A percentile compares a stretch with the other conserved stretches of the same genome.
Conservation (phyloP, 306 rosid species). For the Ceratonia siliqua region DNA sequence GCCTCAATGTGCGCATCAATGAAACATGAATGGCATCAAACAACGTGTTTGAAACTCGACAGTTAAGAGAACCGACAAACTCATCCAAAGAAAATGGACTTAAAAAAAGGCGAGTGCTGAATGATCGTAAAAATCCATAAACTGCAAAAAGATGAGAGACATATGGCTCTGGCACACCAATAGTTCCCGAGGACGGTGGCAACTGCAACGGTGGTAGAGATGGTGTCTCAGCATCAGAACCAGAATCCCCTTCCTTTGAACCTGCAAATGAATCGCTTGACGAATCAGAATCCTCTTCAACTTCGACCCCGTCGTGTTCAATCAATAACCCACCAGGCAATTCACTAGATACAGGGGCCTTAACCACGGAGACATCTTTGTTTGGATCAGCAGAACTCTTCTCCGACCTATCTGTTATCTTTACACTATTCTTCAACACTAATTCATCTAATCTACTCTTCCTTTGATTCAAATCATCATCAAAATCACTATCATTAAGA, state of each 20-base stretch:
- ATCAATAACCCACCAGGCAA: constrained; percentile 26
- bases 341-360: constrained; percentile 39
- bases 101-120: constrained; percentile 67
- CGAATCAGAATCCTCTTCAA: constrained; percentile 47
- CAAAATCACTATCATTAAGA: constrained; percentile 43
- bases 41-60: constrained; percentile 52
- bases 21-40: constrained; percentile 82
- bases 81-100: constrained; percentile 86
- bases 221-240: constrained; percentile 37
- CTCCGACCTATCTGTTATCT: background rate
- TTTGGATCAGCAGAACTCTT: constrained; percentile 23
- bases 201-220: constrained; percentile 51
- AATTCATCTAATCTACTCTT: constrained; percentile 53
- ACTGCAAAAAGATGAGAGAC: constrained; percentile 77
- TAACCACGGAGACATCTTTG: constrained; percentile 38
- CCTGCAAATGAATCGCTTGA: constrained; percentile 46
- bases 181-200: constrained; percentile 75
- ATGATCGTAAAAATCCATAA: constrained; percentile 80
- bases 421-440: constrained; percentile 26
- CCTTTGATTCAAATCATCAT: constrained; percentile 43
- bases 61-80: constrained; percentile 84
- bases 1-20: constrained; percentile 69
- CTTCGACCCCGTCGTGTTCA: constrained; percentile 38
- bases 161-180: constrained; percentile 79
- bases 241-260: constrained; percentile 38